Base-by-base conservation (phyloP, 495 filamentous ascomycete genomes). In the Hypoxylon fragiforme region DNA sequence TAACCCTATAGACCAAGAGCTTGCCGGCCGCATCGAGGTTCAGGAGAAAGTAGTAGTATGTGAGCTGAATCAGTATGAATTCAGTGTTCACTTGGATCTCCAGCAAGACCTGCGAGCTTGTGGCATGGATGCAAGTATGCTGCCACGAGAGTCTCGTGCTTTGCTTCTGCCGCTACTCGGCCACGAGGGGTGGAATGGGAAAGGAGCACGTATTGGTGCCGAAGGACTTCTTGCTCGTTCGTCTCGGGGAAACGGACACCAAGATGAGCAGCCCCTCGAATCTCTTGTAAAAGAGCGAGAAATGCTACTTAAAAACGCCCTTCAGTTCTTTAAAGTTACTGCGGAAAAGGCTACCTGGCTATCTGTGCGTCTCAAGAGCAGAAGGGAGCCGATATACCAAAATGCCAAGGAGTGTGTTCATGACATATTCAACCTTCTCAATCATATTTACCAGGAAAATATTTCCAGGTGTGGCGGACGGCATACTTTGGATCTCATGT, bases 311-410 rank as follows among this genome's bases (percentile, higher is more conserved):
- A 2, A 24, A 3, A 18, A 34, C 0, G 14, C 59, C 52, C 3
- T 38, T 11, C 1, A 1, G 5, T 21, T 9, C 9, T 50, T 74
- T 6, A 40, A 14, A 9, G 13, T 40, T 3, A 60, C 54, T 32
- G 42, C 63, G n/a, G 67, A 70, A 13, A 51, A 67, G 20, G 68
- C 70, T 3, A 54, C 69, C 9, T 75, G 72, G 72, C 54, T 77
- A 5, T 63, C 63, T 20, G 44, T 51, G 62, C 8, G 28, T 7
- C 48, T 56, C 0, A 5, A 18, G 0, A 60, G 70, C 2, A 21
- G 57, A 2, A 16, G 26, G 4, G 46, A 40, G 5, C 59, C 48
- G 7, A 20, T 19, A 2, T 30, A 36, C 1, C 46, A 60, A 0
- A 71, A 74, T 44, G 74, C 69, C 48, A 67, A 52, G 18, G 13